Base-by-base conservation (phyloP, 177 flowering plant genomes). In the Vitis hybrid region DNA sequence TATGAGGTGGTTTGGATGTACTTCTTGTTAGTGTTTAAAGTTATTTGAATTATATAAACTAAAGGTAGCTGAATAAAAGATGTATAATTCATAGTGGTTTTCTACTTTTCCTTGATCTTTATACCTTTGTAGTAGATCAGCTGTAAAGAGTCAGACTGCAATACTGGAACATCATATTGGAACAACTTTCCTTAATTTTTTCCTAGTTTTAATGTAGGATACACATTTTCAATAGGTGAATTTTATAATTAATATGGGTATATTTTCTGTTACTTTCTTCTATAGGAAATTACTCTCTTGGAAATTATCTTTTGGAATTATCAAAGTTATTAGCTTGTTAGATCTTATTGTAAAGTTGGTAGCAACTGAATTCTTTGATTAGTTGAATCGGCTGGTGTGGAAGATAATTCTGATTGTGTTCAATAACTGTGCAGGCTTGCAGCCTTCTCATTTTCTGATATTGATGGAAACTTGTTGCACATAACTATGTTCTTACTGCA, bases 1-100 rank as follows among this genome's bases (percentile, higher is more conserved):
- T 95, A 78, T 55, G 52, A 14, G 58, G 19, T 30, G 48, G n/a
- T 65, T 65, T 30, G 19, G 51, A 17, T 32, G 45, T 62, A 64
- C 58, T 34, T 12, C 58, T 21, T 15, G 19, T 30, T 17, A 17
- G 32, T 49, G 15, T 18, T 48, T 52, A 65, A 34, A 34, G 40
- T 34, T 34, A 34, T 34, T 34, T 34, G 40, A 34, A 34, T 34
- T 5, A 34, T 34, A 34, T 34, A 34, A 34, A 54, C 34, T 12
- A 19, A n/a, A 49, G 5, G 21, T 34, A 19, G 11, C 9, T 19
- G 5, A 21, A 17, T 56, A n/a, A 5, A 17, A 54, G 2, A 13
- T 54, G 60, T 13, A 7, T 56, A 56, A 9, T 56, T 18, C 60
- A 56, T 17, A 18, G 19, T 7, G 26, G 10, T 56, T 17, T 56